These are phyloP conservation scores for Senna tora DNA, from an alignment of 306 rosid species.

Conservation along the genomic window DNA sequence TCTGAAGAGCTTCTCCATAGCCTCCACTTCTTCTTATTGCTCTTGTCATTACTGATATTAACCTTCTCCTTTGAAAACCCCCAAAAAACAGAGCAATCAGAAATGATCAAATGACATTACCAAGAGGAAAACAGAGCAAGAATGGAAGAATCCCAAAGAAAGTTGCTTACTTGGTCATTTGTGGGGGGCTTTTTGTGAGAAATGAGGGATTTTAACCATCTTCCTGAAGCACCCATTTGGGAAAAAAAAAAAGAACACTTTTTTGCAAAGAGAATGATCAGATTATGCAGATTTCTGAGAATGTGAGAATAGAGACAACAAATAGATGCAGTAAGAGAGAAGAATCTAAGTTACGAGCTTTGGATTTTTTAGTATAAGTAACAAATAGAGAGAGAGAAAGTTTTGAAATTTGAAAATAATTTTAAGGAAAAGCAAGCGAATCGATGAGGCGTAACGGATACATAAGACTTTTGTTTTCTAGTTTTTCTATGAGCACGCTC, in stretches of 20 bases:
- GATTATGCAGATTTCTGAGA: constrained; percentile 8
- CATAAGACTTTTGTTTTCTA: constrained; percentile 36
- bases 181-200: constrained; percentile 52
- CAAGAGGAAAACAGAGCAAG: constrained; percentile 11
- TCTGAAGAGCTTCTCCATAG: constrained; percentile 79
- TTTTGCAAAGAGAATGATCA: constrained; percentile 16
- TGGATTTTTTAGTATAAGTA: constrained; percentile 27
- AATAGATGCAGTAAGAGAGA: background rate
- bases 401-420: constrained; percentile 67
- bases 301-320: constrained; percentile 7
- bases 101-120: background rate
- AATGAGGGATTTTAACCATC: constrained; percentile 80
- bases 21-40: constrained; percentile 83
- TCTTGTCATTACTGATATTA: constrained; percentile 50
- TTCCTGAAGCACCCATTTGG: constrained; percentile 83
- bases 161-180: constrained; percentile 54
- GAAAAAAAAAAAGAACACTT: constrained; percentile 15
- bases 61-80: constrained; percentile 51
- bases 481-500: constrained; percentile 4
- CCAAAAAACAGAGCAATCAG: background rate
- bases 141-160: background rate
- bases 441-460: constrained; percentile 42
- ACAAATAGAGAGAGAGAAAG: constrained; percentile 29
- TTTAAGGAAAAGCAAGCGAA: constrained; percentile 22
- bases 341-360: no score